Evolutionary conservation across 2,329 filamentous ascomycete genomes (phyloP), one percentile per base, ranked within the genome.

Genomic region (Cladosporium austrohemisphaericum): DNA sequence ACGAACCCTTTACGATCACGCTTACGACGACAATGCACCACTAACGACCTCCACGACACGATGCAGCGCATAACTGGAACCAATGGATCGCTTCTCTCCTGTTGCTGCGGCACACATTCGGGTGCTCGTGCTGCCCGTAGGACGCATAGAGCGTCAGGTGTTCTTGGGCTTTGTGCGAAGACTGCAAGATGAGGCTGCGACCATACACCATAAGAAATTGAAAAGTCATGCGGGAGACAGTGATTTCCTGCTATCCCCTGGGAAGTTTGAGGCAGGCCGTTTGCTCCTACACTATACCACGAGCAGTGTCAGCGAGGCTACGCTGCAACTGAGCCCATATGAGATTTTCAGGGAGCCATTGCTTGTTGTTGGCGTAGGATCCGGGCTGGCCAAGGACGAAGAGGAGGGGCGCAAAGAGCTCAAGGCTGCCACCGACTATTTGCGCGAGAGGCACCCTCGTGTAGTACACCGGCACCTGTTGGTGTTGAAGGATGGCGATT

Each of bases 41-140:
- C 36, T 19, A 28, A 41, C 32, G 32, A 20, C 32, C 29, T 14
- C 31, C 11, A 14, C 26, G 32, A 52, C 33, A 28, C 23, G 13
- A 47, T 47, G 44, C 44, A 18, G 33, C 37, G 19, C 20, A n/a
- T 23, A 16, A 33, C 16, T 18, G n/a, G 19, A 23, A 18, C 16
- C 46, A 28, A 65, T 65, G 63, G 92, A 96, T 76, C 84, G 88
- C 70, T 81, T 95, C 68, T 86, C 91, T 68, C 90, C 92, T 70
- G 83, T 91, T 74, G 87, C 91, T 70, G 90, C 90, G 67, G 92
- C 90, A 73, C 86, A 88, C 78, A 83, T 97, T 65, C 87, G 88
- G 74, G 88, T 86, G 55, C 80, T 96, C 60, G 80, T 95, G 52
- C 76, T 97, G 54, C 93, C 93, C 48, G 77, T 95, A 58, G 92